Evolutionary conservation across 75 land plant genomes (phyloP), one percentile per base, ranked within the genome.

Genomic region (Selaginella moellendorffii): DNA sequence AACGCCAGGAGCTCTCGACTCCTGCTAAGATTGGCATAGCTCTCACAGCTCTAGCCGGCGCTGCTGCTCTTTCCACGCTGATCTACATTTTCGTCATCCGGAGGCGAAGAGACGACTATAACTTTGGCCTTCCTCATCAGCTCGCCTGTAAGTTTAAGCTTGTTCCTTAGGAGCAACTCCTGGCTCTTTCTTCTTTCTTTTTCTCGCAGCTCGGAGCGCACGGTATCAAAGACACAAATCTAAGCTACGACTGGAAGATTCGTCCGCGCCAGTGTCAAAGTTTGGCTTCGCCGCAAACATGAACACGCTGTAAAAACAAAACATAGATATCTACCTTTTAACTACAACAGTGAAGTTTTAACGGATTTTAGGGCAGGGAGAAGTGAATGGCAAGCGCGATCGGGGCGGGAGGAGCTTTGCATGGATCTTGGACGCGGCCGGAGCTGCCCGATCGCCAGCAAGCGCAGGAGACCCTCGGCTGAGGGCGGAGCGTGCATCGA

Each of bases 21-120:
- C 76, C 71, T 51, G 95, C 82, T 5, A 91, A 88, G 74, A 68
- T 85, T 66, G 95, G 78, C 22, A 74, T 91, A 65, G 84, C 63
- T 14, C 9, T 88, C 23, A 65, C 82, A 54, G 66, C 69, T 69
- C 26, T 71, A 0, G 42, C 78, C 0, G 14, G 71, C 20, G 23
- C 77, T 23, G 60, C 52, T 56, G 8, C 72, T 63, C 19, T 91
- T 30, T n/a, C 71, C 18, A 27, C 69, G n/a, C 22, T 65, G 25
- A 42, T 81, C 0, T 91, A 74, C 64, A 30, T 70, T 27, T 69
- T 58, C 71, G 79, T 78, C 65, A 68, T 78, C 31, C 63, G 68
- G 29, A 26, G 77, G 24, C 54, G 80, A 53, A 59, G 82, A 63
- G 89, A 91, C 52, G 97, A 91, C 65, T 91, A 89, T 72, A 87